Evolutionary conservation across 2,329 filamentous ascomycete species (phyloP), one percentile per base, ranked within the genome.

Genomic region (Diaporthe australafricana): DNA sequence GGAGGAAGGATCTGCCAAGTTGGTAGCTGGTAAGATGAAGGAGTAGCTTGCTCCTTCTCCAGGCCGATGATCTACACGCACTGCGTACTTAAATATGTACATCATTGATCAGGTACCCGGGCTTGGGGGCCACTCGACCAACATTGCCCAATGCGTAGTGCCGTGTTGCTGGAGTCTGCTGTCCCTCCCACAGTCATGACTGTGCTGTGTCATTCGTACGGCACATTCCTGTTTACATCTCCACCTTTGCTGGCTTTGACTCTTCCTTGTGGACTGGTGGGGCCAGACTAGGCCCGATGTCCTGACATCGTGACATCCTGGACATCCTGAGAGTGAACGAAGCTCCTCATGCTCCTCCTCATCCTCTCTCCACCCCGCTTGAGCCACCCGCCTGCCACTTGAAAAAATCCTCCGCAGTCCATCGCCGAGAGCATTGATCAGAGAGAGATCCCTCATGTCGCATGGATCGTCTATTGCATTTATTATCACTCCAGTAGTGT

Each of bases 1-100:
- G 27, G 42, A 63, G 40, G 57, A 47, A 65, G 60, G 60, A 65
- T 65, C 60, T 38, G 45, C 60, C 60, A 65, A 65, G 60, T 25
- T 47, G 20, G 5, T 50, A 50, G 60, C 25, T 35, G 60, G 30
- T 25, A 25, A 65, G 60, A 63, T 63, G 60, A 63, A 63, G 57
- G 56, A 57, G 55, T 57, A 14, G 55, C 55, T 38, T 32, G 53
- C 16, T 42, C 35, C 35, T 42, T 27, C 35, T 5, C 55, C n/a
- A 60, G 22, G 14, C 22, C 56, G 38, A 30, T n/a, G 56, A 45
- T 60, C 56, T 30, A 30, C 56, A n/a, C 32, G 11, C 8, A 40
- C n/a, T 38, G 53, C 30, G 30, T 27, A 56, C 6, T 14, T 25
- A 57, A 30, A 20, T 22, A 56, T 20, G 32, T 55, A 32, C 52